Conservation (phyloP, 2,329 filamentous ascomycete species). For the Scytalidium lignicola region DNA sequence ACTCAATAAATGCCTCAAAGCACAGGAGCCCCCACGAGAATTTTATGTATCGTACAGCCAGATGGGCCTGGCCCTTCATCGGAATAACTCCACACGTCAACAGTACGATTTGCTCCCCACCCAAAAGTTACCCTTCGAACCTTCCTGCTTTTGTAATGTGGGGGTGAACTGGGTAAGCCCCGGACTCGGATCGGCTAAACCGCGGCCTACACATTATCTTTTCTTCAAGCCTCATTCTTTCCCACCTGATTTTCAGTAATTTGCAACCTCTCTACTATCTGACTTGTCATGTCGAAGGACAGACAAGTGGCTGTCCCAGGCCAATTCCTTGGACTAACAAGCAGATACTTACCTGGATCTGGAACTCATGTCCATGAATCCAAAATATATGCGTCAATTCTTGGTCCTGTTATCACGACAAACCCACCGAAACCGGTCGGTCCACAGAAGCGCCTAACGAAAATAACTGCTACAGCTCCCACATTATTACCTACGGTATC, state of each 20-base stretch:
- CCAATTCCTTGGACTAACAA: constrained; percentile 65
- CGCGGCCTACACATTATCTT: background rate
- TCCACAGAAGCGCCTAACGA: constrained; percentile 54
- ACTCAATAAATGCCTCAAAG: background rate
- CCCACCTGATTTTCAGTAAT: background rate
- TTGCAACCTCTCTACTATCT: background rate
- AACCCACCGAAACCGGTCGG: constrained; percentile 34
- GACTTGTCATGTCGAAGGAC: background rate
- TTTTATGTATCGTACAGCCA: too few species aligned
- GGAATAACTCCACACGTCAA: background rate
- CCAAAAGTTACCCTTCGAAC: too few species aligned
- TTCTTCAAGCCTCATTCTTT: background rate
- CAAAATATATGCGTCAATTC: constrained; percentile 75
- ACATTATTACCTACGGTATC: constrained; percentile 48
- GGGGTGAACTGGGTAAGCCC: too few species aligned
- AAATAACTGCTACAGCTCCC: constrained; percentile 43
- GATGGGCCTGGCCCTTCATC: background rate
- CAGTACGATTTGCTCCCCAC: background rate
- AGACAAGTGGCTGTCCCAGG: constrained; percentile 66
- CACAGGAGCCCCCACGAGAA: background rate
- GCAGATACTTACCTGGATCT: constrained; percentile 66
- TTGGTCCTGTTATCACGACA: constrained; percentile 61
- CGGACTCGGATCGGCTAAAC: too few species aligned
- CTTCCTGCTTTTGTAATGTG: too few species aligned
- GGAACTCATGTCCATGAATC: constrained; percentile 79